phyloP scores from a whole-genome alignment of 2,329 filamentous ascomycete species.

The Alternaria alternata region DNA sequence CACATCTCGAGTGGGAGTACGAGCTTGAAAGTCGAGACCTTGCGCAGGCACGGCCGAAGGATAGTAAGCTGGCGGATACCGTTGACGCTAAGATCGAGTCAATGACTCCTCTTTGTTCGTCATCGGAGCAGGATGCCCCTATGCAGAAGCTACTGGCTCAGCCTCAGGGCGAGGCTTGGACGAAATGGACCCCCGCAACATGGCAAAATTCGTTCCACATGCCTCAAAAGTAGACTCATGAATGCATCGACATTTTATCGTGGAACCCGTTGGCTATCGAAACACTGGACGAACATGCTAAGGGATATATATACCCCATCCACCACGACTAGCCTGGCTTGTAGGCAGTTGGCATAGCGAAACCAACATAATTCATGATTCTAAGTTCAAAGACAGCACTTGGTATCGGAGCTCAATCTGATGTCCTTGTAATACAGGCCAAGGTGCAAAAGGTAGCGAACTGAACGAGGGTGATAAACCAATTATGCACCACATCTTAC shows the following conservation, averaged over 20 bases:
- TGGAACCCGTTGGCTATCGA: too few relatives aligned
- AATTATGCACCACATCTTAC: not conserved
- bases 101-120: not conserved
- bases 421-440: not conserved
- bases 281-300: too few relatives aligned
- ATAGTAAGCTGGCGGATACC: not conserved
- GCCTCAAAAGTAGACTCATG: not conserved
- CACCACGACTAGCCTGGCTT: too few relatives aligned
- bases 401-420: too few relatives aligned
- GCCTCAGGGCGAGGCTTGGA: slow-evolving; percentile 1
- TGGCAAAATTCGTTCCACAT: slow-evolving; percentile 5
- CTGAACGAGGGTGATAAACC: not conserved
- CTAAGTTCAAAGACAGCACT: too few relatives aligned
- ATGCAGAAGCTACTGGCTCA: not conserved
- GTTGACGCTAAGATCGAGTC: not conserved
- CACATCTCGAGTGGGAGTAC: slow-evolving; percentile 18
- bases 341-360: too few relatives aligned
- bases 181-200: slow-evolving; percentile 9
- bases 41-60: not conserved
- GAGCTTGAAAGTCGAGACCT: slow-evolving; percentile 5
- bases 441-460: not conserved
- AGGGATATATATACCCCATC: too few relatives aligned
- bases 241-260: not conserved
- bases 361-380: too few relatives aligned
- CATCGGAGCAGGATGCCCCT: not conserved